Evolutionary conservation across 2,329 filamentous ascomycete species (phyloP).

Genomic region (Trichoderma sp.): DNA sequence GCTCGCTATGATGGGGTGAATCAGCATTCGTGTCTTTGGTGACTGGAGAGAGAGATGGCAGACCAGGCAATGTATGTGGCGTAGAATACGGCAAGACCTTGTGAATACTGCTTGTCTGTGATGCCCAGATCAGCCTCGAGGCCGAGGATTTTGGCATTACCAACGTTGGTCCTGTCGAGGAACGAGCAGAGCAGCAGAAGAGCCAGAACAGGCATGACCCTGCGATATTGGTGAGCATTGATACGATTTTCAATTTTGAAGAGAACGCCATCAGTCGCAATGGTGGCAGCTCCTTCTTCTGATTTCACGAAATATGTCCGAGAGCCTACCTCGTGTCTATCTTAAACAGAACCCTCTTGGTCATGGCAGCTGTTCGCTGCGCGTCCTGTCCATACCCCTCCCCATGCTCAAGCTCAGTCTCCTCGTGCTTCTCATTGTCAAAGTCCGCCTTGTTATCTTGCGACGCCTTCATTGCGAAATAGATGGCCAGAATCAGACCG

Average conservation of each 20-base stretch:
- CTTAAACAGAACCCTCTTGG: slow-evolving; percentile 32
- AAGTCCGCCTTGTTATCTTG: slow-evolving; percentile 27
- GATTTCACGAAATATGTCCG: not conserved
- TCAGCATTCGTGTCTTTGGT: not conserved
- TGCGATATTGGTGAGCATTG: slow-evolving; percentile 31
- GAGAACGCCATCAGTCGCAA: not conserved
- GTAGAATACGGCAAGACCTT: slow-evolving; percentile 66
- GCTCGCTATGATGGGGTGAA: slow-evolving; percentile 47
- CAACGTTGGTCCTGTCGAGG: slow-evolving; percentile 70
- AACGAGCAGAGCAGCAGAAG: slow-evolving; percentile 66
- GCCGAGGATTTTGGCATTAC: slow-evolving; percentile 67
- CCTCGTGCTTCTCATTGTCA: slow-evolving; percentile 27
- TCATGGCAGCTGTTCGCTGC: slow-evolving; percentile 24
- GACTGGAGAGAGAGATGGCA: slow-evolving; percentile 10
- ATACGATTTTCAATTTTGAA: not conserved
- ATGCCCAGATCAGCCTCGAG: slow-evolving; percentile 61
- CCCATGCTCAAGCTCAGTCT: slow-evolving; percentile 26
- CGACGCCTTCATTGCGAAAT: slow-evolving; percentile 2
- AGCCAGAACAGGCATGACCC: slow-evolving; percentile 63
- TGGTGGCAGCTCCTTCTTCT: not conserved
- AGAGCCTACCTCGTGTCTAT: slow-evolving; percentile 30
- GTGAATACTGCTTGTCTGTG: slow-evolving; percentile 62
- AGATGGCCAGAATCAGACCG: not conserved
- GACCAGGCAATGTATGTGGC: slow-evolving; percentile 63
- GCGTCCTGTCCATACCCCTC: slow-evolving; percentile 22